Percentiles rank a stretch among this genome's conserved stretches.
Conservation (phyloP, 345 rosid genomes). For the Combretum micranthum region DNA sequence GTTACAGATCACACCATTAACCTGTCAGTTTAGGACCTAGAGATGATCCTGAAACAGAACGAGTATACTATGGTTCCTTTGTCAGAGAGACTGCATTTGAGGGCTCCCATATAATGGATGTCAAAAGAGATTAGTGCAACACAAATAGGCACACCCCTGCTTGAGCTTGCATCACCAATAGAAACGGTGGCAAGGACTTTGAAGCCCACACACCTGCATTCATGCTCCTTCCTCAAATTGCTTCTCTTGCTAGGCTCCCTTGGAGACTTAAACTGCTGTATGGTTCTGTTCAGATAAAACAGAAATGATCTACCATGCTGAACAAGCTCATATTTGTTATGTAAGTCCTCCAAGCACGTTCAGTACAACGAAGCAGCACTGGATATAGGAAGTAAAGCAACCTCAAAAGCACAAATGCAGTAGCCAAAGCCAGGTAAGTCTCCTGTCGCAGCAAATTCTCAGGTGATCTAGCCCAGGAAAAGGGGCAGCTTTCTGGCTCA, state of each 20-base stretch:
- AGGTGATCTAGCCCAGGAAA: slow-evolving; percentile 96
- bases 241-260: slow-evolving; percentile 82
- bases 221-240: slow-evolving; percentile 82
- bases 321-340: slow-evolving; percentile 36
- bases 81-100: too few species aligned
- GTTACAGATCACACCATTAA: too few species aligned
- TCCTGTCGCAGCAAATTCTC: slow-evolving; percentile 78
- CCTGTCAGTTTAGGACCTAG: too few species aligned
- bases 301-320: slow-evolving; percentile 58
- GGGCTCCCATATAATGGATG: too few species aligned
- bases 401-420: slow-evolving; percentile 59
- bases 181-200: slow-evolving; percentile 93
- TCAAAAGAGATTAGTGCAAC: too few species aligned
- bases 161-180: slow-evolving; percentile 72
- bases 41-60: too few species aligned
- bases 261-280: slow-evolving; percentile 46
- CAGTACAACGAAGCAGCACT: slow-evolving; percentile 28
- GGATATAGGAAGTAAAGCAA: slow-evolving; percentile 52
- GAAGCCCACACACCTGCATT: slow-evolving; percentile 93
- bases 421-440: slow-evolving; percentile 72
- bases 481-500: slow-evolving; percentile 80
- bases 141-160: slow-evolving; percentile 24
- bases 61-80: too few species aligned
- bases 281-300: slow-evolving; percentile 43
- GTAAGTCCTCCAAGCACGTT: slow-evolving; percentile 42